Base-by-base conservation (phyloP, 78 protist genomes). In the Dictyostelium citrinum region DNA sequence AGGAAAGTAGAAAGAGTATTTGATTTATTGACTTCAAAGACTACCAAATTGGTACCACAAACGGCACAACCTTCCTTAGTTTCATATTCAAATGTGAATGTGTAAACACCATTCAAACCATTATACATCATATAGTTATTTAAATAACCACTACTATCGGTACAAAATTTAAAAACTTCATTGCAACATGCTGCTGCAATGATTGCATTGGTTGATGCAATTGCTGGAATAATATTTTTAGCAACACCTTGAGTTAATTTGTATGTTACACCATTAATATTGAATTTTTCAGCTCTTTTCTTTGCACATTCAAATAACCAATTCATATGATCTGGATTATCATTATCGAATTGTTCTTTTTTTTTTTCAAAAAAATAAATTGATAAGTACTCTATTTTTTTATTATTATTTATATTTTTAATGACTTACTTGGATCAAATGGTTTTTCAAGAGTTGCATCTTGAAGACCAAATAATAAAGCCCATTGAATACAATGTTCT, bases 151-250 rank as follows among this genome's bases (percentile, higher is more conserved):
- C 83, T 22, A 51, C 85, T 43, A 41, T 75, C 82, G 3, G 98
- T 98, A 31, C 97, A 97, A 27, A 98, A 41, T 94, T 99, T 99
- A 84, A 98, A 86, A 10, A 93, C 98, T 84, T 99, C 99, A 75
- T 78, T 95, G 58, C 96, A 97, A 61, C 98, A 96, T 1, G 97
- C 97, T 8, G 99, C 98, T 14, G 99, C 98, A 24, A 99, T 97
- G 68, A 98, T 95, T 31, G 99, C 99, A 84, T 99, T 99, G 91
- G 99, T 99, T 16, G 98, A 88, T 22, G 99, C 99, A 46, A 99
- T 96, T 41, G 99, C 99, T 5, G 99, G 99, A 58, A 99, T 98
- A 90, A 99, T 97, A 90, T 97, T 93, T 96, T 99, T 98, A 29
- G 96, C 96, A 7, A 99, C 99, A 31, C 99, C 99, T 83, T 95